Percentiles rank a stretch among this genome's conserved stretches.
Evolutionary conservation across 352 stramenopile species (phyloP).

Genomic region (Halophytophthora polymorphica): DNA sequence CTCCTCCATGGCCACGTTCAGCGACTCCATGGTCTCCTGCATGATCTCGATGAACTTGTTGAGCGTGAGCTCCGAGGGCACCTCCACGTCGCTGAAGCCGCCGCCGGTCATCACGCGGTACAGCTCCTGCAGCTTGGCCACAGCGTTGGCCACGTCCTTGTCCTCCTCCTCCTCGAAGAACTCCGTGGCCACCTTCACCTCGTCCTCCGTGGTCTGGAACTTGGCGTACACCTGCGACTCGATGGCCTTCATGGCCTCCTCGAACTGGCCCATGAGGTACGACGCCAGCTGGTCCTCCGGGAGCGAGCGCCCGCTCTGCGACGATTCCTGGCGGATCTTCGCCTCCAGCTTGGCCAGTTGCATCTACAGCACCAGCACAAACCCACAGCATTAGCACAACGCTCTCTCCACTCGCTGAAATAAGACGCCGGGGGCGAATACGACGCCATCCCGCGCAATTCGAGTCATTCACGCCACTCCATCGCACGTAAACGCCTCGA

Average conservation of each 20-base stretch:
- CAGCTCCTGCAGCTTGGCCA: constrained; percentile 85
- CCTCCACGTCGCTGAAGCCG: constrained; percentile 78
- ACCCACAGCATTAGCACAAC: neutral
- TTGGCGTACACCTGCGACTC: constrained; percentile 88
- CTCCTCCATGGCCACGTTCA: constrained; percentile 88
- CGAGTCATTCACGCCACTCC: neutral
- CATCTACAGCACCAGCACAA: constrained; percentile 43
- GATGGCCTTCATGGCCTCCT: constrained; percentile 89
- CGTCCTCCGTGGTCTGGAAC: constrained; percentile 86
- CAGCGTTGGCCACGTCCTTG: constrained; percentile 80
- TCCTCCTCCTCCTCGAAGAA: constrained; percentile 88
- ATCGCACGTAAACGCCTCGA: neutral
- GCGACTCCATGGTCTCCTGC: constrained; percentile 88
- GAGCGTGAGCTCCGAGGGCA: constrained; percentile 77
- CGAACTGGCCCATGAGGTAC: constrained; percentile 89
- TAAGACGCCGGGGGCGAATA: neutral
- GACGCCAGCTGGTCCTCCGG: constrained; percentile 84
- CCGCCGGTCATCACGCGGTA: constrained; percentile 87
- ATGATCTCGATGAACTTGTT: constrained; percentile 89
- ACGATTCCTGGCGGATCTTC: constrained; percentile 88
- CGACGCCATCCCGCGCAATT: neutral
- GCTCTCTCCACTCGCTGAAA: neutral
- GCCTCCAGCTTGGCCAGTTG: constrained; percentile 84
- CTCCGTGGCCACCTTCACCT: constrained; percentile 83
- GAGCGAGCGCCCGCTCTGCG: constrained; percentile 74